Base-by-base conservation (phyloP, 2,329 filamentous ascomycete species). In the Dichotomopilus funicola region DNA sequence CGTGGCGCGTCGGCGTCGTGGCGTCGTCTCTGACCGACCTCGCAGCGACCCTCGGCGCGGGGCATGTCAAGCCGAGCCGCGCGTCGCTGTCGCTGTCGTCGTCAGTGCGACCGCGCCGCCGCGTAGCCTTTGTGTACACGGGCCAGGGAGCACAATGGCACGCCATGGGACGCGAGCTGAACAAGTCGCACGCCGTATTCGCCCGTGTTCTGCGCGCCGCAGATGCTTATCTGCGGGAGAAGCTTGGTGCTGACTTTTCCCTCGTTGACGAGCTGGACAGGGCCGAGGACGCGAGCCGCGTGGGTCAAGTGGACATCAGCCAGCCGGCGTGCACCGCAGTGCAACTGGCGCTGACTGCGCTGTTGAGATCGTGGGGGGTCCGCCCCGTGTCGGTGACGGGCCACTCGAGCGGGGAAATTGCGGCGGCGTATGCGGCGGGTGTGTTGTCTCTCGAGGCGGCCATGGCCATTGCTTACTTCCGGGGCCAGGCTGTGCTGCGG, bases 361-460 rank as follows among this genome's bases (percentile, higher is more conserved):
- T 73, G 0, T 64, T 78, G 35, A 44, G 0, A 53, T 59, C 1
- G 64, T 66, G 38, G 66, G 69, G 0, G n/a, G 58, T 78, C 12
- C 48, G 38, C 1, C 68, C 72, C 0, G 33, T 59, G 4, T 67
- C 67, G 0, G 72, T 75, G 0, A 66, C 74, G 3, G 77, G 77
- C 2, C 77, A 79, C 59, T 78, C 75, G 0, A 75, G 73, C 0
- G 77, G 77, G 1, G 77, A 80, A 59, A 78, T 79, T 12, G 75
- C 65, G 0, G 76, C 76, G 0, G 78, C 75, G 0, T 81, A 78
- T 58, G 75, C 76, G 0, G 72, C 75, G 0, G 77, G 76, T 0
- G 65, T 71, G 13, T 52, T 82, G 2, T 66, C 66, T 0, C 67
- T 67, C 1, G 49, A 62, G 1, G 72, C 75, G 9, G 76, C 77